phyloP scores from a whole-genome alignment of 441 rosid species.

The Populus hybrid region DNA sequence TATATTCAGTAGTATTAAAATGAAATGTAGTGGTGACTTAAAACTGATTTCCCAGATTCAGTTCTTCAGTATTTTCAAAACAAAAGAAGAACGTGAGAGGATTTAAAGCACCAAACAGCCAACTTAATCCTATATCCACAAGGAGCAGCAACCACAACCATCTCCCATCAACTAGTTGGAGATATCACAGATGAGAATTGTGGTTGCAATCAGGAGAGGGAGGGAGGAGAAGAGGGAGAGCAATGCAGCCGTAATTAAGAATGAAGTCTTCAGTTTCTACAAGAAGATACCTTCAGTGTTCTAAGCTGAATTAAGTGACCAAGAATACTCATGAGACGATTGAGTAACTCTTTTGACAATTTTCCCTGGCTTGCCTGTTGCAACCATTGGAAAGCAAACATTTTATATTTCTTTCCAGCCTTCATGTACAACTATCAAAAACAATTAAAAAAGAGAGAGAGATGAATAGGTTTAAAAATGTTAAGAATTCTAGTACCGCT shows the following conservation, averaged over 20 bases:
- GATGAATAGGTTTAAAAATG: slow-evolving; percentile 5
- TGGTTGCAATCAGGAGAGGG: neutral
- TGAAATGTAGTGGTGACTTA: neutral
- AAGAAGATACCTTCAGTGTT: slow-evolving; percentile 73
- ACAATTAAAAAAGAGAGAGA: neutral
- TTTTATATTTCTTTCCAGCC: slow-evolving; percentile 14
- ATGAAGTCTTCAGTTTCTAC: slow-evolving; percentile 1
- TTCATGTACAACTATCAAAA: slow-evolving; percentile 6
- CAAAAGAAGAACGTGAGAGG: neutral
- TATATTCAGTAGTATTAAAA: neutral
- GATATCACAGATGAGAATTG: slow-evolving; percentile 1
- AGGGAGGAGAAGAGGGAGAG: neutral
- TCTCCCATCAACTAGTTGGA: neutral
- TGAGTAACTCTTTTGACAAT: slow-evolving; percentile 72
- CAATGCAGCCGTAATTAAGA: neutral
- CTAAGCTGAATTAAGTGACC: slow-evolving; percentile 96
- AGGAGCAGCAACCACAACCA: neutral
- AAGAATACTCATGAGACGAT: slow-evolving; percentile 86
- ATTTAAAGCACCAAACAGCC: neutral
- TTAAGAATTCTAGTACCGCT: slow-evolving; percentile 53
- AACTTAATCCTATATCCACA: neutral
- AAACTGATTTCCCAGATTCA: slow-evolving; percentile 2
- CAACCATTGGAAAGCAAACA: slow-evolving; percentile 24
- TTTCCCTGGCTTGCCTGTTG: slow-evolving; percentile 93
- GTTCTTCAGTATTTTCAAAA: neutral